Base-by-base conservation (phyloP, 2,329 filamentous ascomycete genomes). In the Cladophialophora exuberans region DNA sequence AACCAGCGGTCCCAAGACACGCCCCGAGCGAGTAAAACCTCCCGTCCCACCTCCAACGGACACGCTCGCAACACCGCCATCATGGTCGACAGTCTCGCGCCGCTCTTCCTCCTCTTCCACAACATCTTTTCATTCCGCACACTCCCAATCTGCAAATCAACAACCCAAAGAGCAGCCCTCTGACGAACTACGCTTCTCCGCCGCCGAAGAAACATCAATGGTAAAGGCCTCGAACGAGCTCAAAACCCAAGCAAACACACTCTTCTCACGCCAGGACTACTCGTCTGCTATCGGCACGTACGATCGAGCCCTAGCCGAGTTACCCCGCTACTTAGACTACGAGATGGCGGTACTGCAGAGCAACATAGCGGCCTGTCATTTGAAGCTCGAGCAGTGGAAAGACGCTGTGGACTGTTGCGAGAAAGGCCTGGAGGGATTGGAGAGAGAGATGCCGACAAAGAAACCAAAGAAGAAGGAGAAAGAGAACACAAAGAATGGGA, bases 371-470 rank as follows among this genome's bases (percentile, higher is more conserved):
- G 93, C 92, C 7, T 96, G 91, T 68, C 84, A 96, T 65, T 71
- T 97, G 51, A 95, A 95, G 69, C 77, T 95, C 2, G 79, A 85
- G 57, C 86, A 93, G 58, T 97, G 91, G 89, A 90, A 92, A 63
- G 85, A 89, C 25, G 89, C 90, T 7, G 81, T 91, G 38, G 85
- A 86, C 44, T 80, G 83, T 7, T 91, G 92, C 1, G 88, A 85
- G 0, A 78, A 82, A 9, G 86, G 90, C 1, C 69, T 97, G 0
- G 86, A 92, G 9, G 79, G 82, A 0, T 74, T 97, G n/a, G 84
- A 88, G 57, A 79, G 81, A 23, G 66, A 93, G 20, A 70, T 81
- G 41, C 77, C 78, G 3, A 73, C 69, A 2, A 52, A 68, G 53
- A 18, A 52, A 57, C 57, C 64, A 62, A 57, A 61, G 52, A 62